Evolutionary conservation across 257 asterid genomes (phyloP).

Genomic region (Agastache rugosa): DNA sequence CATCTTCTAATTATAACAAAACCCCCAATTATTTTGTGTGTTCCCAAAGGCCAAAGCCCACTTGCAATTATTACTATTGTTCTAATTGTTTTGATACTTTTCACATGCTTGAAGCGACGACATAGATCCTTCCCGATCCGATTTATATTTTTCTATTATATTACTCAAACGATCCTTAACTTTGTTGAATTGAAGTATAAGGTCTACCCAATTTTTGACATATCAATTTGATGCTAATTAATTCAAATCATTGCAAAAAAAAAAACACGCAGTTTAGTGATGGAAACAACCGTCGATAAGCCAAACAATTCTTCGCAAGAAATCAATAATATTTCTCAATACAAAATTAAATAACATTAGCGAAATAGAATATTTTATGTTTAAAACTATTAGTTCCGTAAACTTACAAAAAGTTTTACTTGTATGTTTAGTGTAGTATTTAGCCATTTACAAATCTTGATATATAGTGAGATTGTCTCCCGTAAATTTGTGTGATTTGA

Average conservation of each 20-base stretch:
- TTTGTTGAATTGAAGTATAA: neutral
- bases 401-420: too few relatives aligned
- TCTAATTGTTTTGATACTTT: constrained; percentile 1
- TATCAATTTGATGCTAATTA: neutral
- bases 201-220: neutral
- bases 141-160: neutral
- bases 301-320: too few relatives aligned
- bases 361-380: too few relatives aligned
- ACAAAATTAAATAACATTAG: too few relatives aligned
- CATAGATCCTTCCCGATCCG: neutral
- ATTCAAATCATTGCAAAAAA: neutral
- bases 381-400: too few relatives aligned
- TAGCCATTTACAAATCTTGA: too few relatives aligned
- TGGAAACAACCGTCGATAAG: too few relatives aligned
- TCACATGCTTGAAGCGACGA: constrained; percentile 29
- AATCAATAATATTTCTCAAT: too few relatives aligned
- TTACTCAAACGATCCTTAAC: neutral
- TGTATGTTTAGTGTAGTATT: too few relatives aligned
- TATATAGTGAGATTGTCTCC: too few relatives aligned
- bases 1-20: constrained; percentile 13
- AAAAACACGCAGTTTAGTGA: too few relatives aligned
- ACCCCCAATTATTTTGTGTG: neutral
- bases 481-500: too few relatives aligned
- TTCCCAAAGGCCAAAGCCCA: neutral
- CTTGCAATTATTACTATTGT: neutral